Evolutionary conservation across 140 eudicot genomes (phyloP).

Genomic region (Oenanthe javanica): DNA sequence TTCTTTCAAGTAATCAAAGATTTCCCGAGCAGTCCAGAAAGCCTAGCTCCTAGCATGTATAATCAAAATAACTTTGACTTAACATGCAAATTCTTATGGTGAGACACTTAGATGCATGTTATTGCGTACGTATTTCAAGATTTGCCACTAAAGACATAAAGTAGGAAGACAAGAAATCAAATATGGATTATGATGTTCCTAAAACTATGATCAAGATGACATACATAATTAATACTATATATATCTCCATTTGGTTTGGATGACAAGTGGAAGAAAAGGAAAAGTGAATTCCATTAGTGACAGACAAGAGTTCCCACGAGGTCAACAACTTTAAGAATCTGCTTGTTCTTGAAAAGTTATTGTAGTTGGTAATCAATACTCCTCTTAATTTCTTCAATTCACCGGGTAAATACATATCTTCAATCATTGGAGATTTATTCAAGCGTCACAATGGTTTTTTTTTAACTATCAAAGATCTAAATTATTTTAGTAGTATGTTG

Average conservation of each 20-base stretch:
- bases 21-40: background rate
- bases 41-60: background rate
- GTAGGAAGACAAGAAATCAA: conserved; percentile 1
- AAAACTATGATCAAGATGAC: background rate
- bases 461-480: background rate
- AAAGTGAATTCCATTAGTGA: conserved; percentile 4
- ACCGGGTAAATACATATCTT: conserved; percentile 2
- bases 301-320: background rate
- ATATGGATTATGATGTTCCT: background rate
- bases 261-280: background rate
- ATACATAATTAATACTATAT: background rate
- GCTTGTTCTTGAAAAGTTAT: background rate
- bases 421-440: conserved; percentile 6
- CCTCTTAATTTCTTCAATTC: background rate
- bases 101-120: background rate
- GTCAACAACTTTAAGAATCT: conserved; percentile 2
- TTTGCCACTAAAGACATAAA: background rate
- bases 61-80: background rate
- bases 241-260: conserved; percentile 2
- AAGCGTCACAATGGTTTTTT: conserved; percentile 2
- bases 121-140: background rate
- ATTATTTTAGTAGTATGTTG: background rate
- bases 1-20: too few relatives aligned
- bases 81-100: background rate
- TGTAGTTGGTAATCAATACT: background rate